Percentiles rank a stretch among this genome's conserved stretches.
Evolutionary conservation across 768 basidiomycete genomes (phyloP).

Genomic region (Pleurotus tuoliensis): DNA sequence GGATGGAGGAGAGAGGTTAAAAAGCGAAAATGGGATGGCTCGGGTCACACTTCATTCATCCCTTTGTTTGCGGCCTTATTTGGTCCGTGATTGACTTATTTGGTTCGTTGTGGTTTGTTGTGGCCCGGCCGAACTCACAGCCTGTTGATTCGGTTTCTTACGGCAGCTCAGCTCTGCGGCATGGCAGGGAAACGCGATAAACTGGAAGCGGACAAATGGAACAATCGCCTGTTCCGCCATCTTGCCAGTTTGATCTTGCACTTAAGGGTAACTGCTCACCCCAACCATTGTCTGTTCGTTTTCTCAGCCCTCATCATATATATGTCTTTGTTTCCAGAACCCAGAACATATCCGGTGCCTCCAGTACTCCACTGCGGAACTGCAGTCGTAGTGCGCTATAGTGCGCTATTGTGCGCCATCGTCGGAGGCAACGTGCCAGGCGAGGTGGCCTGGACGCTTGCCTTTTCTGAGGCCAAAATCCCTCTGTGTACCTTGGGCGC

Average conservation of each 20-base stretch:
- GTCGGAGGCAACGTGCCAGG: too few relatives aligned
- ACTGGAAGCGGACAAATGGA: conserved; percentile 1
- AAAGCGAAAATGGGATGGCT: conserved; percentile 10
- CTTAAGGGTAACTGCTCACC: background rate
- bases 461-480: conserved; percentile 7
- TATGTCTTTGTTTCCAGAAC: background rate
- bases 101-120: conserved; percentile 4
- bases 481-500: background rate
- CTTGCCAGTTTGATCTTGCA: background rate
- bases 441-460: background rate
- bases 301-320: too few relatives aligned
- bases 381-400: too few relatives aligned
- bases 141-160: conserved; percentile 7
- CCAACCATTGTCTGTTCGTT: background rate
- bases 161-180: background rate
- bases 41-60: conserved; percentile 1
- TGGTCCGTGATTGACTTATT: conserved; percentile 4
- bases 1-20: conserved; percentile 4
- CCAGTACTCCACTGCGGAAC: too few relatives aligned
- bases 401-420: too few relatives aligned
- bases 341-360: background rate
- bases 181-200: conserved; percentile 2
- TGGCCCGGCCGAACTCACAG: background rate
- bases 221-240: background rate
- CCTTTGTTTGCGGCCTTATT: conserved; percentile 5